Evolutionary conservation across 495 filamentous ascomycete genomes (phyloP), one percentile per base, ranked within the genome.

Genomic region (Talaromyces borbonicus): DNA sequence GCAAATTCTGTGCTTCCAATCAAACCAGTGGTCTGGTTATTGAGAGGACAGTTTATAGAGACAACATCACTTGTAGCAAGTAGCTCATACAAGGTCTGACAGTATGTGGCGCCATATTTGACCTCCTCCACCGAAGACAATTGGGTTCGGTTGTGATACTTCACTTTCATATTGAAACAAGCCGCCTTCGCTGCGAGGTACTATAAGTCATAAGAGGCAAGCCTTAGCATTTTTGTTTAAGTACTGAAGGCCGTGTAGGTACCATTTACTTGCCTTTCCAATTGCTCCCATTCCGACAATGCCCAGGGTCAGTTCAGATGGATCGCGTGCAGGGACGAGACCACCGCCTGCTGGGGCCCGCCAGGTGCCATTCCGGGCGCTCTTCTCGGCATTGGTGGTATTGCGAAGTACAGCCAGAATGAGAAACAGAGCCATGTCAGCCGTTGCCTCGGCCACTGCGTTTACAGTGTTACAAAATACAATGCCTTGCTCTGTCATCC

Each of bases 221-320:
- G n/a, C 6, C 6, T 37, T 37, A 12, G 6, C 15, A 6, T 37
- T 37, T 37, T 37, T 37, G 33, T 11, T 37, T 8, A 12, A 37
- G 37, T 30, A 14, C n/a, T n/a, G n/a, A n/a, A n/a, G n/a, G n/a
- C n/a, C n/a, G n/a, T n/a, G n/a, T n/a, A n/a, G n/a, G n/a, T n/a
- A n/a, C n/a, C n/a, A n/a, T n/a, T n/a, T 33, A 33, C n/a, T 33
- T 15, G 47, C 51, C 45, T 54, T 56, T 1, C 85, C 85, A 43
- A 90, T 90, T 1, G 82, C 81, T 0, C 85, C 85, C 80, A 89
- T 82, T 6, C 85, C 85, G 9, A 90, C 55, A 46, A 89, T 82
- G 4, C 80, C 80, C 4, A 81, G 60, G 27, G 65, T 69, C 50
- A 79, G 68, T 1, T 76, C 77, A 9, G 62, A 53, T 4, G 79